Conservation (phyloP, 306 rosid genomes). For the Cucurbita pepo region DNA sequence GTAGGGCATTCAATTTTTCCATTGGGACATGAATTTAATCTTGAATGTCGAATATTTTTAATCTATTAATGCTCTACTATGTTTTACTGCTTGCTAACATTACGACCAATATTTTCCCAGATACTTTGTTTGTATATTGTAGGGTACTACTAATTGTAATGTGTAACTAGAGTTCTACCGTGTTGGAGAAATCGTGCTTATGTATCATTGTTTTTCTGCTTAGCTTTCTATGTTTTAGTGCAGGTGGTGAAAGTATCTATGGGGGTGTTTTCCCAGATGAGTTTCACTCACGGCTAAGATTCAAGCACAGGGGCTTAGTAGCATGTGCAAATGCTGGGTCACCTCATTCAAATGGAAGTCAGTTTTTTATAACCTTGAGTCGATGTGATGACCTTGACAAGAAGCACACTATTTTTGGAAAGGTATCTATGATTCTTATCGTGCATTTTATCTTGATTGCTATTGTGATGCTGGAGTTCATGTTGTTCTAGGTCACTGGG, state of each 20-base stretch:
- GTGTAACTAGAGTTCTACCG: neutral
- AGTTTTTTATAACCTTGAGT: conserved; percentile 63
- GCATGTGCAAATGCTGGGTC: conserved; percentile 83
- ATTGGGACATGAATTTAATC: neutral
- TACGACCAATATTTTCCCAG: neutral
- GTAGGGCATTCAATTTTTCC: neutral
- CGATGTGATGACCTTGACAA: conserved; percentile 69
- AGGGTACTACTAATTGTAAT: neutral
- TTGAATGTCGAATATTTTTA: neutral
- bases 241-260: conserved; percentile 84
- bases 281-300: conserved; percentile 77
- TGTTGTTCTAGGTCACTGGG: conserved; percentile 71
- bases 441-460: neutral
- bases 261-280: conserved; percentile 67
- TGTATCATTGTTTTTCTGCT: neutral
- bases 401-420: conserved; percentile 78
- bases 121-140: neutral
- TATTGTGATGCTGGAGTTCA: conserved; percentile 6
- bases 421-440: conserved; percentile 24
- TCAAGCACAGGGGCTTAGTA: conserved; percentile 80
- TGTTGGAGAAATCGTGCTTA: neutral
- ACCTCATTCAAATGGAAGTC: conserved; percentile 72
- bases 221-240: neutral
- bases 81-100: neutral
- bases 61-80: neutral